Percentiles rank a stretch among this genome's conserved stretches.
Conservation (phyloP, 2,329 filamentous ascomycete genomes). For the Colletotrichum plurivorum region DNA sequence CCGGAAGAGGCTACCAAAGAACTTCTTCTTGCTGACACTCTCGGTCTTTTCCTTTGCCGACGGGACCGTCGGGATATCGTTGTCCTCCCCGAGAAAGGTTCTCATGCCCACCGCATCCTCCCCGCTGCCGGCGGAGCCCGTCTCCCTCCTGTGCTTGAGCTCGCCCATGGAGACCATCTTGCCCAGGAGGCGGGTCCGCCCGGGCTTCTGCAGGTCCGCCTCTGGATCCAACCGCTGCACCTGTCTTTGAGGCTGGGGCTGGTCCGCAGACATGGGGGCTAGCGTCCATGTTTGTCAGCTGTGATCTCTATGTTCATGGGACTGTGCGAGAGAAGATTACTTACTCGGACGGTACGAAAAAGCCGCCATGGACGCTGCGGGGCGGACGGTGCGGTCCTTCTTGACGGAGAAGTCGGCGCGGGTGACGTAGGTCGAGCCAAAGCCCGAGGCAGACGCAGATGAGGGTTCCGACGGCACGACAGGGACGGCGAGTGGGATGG, state of each 20-base stretch:
- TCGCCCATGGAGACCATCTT: conserved; percentile 34
- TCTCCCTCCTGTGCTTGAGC: conserved; percentile 27
- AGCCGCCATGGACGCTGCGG: conserved; percentile 16
- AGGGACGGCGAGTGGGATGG: background rate
- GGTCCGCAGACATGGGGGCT: conserved; percentile 19
- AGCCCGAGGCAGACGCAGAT: conserved; percentile 1
- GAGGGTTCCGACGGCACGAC: background rate
- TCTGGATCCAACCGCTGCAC: background rate
- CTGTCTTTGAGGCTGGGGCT: conserved; percentile 5
- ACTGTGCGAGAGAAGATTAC: background rate
- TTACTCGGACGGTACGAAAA: conserved; percentile 22
- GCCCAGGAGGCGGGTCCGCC: conserved; percentile 10
- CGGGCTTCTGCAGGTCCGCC: background rate
- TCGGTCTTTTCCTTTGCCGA: background rate
- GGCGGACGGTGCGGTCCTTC: conserved; percentile 27
- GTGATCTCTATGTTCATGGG: background rate
- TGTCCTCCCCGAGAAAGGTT: conserved; percentile 30
- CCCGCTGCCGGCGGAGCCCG: background rate
- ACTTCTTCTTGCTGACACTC: conserved; percentile 27
- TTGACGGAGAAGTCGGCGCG: conserved; percentile 28
- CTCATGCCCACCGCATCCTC: conserved; percentile 29
- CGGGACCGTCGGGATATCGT: background rate
- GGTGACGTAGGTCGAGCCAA: conserved; percentile 19
- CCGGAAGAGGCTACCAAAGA: conserved; percentile 30
- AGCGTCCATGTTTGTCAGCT: background rate